Evolutionary conservation across 768 basidiomycete genomes (phyloP), one percentile per base, ranked within the genome.

Genomic region (Boletus speciosus): DNA sequence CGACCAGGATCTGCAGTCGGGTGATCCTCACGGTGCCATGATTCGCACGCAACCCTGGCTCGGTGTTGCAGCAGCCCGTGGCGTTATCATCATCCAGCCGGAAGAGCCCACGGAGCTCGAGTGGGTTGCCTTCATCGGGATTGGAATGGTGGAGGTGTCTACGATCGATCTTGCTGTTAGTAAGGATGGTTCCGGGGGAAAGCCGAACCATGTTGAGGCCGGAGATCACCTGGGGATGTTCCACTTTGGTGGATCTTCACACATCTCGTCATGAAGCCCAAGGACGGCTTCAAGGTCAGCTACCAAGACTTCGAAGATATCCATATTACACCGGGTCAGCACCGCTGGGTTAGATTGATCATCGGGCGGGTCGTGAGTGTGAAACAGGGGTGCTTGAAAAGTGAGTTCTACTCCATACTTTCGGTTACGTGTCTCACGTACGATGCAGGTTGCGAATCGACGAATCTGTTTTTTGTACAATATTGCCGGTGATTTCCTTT

Each of bases 171-270:
- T 75, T 2, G 14, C 2, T 3, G 49, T 32, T 2, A 23, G 49
- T 21, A 49, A 49, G n/a, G 49, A 32, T 2, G 16, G 9, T 10
- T 9, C 15, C 1, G 38, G 38, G 38, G 38, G 38, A 11, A 39
- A 19, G 38, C 19, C 38, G 11, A 39, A 19, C 10, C 9, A 11
- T 10, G 15, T 43, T 12, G 10, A 5, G 4, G 27, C 2, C 9
- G 21, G 45, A 46, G 19, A 32, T 14, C n/a, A 16, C 2, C 4
- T 44, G 10, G 45, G 53, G 5, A 77, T 73, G 76, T 82, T 86
- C 77, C 83, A 83, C 63, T 84, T 82, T 68, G 83, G 82, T 9
- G 83, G 83, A 6, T 84, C 80, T 34, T 73, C 78, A 0, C 73
- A 79, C 47, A 69, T 34, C 53, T 78, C 46, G 52, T 81, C 31